Conservation (phyloP, 805 yeast genomes). For the Spathaspora boniae region DNA sequence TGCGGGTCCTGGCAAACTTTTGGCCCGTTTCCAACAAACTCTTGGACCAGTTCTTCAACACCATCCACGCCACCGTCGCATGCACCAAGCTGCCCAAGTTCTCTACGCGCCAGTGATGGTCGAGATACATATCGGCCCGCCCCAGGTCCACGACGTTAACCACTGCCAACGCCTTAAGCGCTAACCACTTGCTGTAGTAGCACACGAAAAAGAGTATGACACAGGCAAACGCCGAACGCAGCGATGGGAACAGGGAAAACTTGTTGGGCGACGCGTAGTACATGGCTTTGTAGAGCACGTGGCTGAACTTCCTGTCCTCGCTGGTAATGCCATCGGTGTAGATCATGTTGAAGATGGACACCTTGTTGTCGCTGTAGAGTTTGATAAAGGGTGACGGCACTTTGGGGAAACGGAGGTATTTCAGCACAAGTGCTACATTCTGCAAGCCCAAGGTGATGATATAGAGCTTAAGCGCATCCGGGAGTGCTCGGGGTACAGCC, state of each 20-base stretch:
- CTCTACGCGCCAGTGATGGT: slow-evolving; percentile 70
- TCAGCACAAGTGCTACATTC: slow-evolving; percentile 55
- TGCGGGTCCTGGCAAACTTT: slow-evolving; percentile 11
- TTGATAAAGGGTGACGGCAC: slow-evolving; percentile 77
- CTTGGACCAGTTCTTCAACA: slow-evolving; percentile 30
- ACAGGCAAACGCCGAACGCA: slow-evolving; percentile 67
- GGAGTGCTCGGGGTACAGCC: slow-evolving; percentile 66
- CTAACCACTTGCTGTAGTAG: slow-evolving; percentile 35
- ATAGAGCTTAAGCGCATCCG: slow-evolving; percentile 56
- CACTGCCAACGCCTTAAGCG: slow-evolving; percentile 33
- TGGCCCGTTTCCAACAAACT: slow-evolving; percentile 31
- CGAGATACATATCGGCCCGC: slow-evolving; percentile 75
- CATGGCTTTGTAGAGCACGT: slow-evolving; percentile 56
- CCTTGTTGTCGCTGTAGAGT: slow-evolving; percentile 52
- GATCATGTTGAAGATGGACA: slow-evolving; percentile 61
- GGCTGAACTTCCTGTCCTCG: slow-evolving; percentile 61
- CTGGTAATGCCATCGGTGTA: slow-evolving; percentile 70
- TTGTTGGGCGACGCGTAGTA: slow-evolving; percentile 68
- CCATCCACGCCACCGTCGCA: slow-evolving; percentile 41
- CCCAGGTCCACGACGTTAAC: slow-evolving; percentile 54
- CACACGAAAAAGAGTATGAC: slow-evolving; percentile 42
- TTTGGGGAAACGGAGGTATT: slow-evolving; percentile 62
- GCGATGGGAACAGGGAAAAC: slow-evolving; percentile 62
- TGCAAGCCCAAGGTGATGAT: slow-evolving; percentile 56
- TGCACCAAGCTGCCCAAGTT: slow-evolving; percentile 53